Percentiles rank a stretch among this genome's conserved stretches.
These are phyloP conservation scores for Leccinellum luteum DNA, from an alignment of 768 basidiomycete genomes.

Conservation along the genomic window DNA sequence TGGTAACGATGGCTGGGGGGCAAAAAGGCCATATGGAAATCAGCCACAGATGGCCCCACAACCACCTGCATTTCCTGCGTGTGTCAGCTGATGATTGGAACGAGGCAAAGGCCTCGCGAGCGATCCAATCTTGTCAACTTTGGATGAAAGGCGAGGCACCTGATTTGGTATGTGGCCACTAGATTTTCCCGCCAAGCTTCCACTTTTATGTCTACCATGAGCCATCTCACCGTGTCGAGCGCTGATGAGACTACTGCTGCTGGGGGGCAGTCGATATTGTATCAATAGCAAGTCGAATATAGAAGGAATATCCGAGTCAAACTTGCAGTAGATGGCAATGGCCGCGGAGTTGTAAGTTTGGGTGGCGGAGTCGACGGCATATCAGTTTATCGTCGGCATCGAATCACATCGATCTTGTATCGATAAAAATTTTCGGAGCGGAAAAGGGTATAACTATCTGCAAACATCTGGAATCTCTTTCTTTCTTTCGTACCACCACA, in stretches of 20 bases:
- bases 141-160: not conserved
- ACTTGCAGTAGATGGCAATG: too few relatives aligned
- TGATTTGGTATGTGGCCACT: constrained; percentile 12
- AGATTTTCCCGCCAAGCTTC: constrained; percentile 5
- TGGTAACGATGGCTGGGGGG: constrained; percentile 74
- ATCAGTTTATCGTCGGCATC: constrained; percentile 47
- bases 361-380: constrained; percentile 39
- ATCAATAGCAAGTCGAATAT: constrained; percentile 6
- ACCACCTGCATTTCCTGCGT: constrained; percentile 32
- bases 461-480: constrained; percentile 41
- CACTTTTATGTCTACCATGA: constrained; percentile 12
- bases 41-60: constrained; percentile 23
- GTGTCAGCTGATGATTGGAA: constrained; percentile 23
- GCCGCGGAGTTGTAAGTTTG: constrained; percentile 17
- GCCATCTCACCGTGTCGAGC: constrained; percentile 9
- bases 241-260: constrained; percentile 4
- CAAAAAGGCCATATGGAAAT: constrained; percentile 32
- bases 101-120: constrained; percentile 7
- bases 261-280: constrained; percentile 3
- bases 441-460: constrained; percentile 55
- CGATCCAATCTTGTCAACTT: not conserved
- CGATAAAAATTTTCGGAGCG: constrained; percentile 61
- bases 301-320: too few relatives aligned
- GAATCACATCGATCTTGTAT: constrained; percentile 61
- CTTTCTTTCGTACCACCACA: constrained; percentile 38